Evolutionary conservation across 345 rosid genomes (phyloP), one percentile per base, ranked within the genome.

Genomic region (Theobroma cacao): DNA sequence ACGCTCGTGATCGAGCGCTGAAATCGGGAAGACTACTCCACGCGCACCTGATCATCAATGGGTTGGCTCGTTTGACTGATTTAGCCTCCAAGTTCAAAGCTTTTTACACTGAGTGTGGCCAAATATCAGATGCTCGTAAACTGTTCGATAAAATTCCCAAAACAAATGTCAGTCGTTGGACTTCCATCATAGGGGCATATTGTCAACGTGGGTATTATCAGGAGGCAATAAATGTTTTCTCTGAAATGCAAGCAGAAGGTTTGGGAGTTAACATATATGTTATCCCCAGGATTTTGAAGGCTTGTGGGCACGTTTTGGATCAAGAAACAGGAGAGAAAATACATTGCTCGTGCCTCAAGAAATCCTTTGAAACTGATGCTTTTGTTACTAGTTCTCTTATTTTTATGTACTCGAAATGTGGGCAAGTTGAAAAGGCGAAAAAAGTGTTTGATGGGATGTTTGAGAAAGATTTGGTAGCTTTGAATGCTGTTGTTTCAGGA

Each of bases 401-500:
- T 43, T 97, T 90, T 77, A 95, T 91, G 98, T 93, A 95, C 48
- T 86, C 89, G n/a, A 95, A 83, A 83, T 90, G 91, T 24, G 83
- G 90, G 1, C 76, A 76, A 22, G 79, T 91, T 11, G 85, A 74
- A 20, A 82, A 78, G 53, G 93, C 93, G 4, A 84, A 80, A 80
- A 77, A 36, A 47, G 89, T 86, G 58, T 92, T 95, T 12, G 90
- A 90, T 77, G 80, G 38, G 69, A 83, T 85, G 85, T 76, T 18
- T 36, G 83, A 75, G 83, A 89, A 86, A 45, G 95, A 95, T 86
- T 76, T 90, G 82, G 94, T 68, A 43, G 80, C 11, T 79, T 81
- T 90, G 82, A 92, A 95, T 77, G 91, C 94, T 70, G 72, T 95
- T 91, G 84, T 92, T 74, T 91, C 93, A 0, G 94, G 97, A 20